These are phyloP conservation scores for Fusarium heterosporum DNA, from an alignment of 2,329 filamentous ascomycete species.

Conservation along the genomic window DNA sequence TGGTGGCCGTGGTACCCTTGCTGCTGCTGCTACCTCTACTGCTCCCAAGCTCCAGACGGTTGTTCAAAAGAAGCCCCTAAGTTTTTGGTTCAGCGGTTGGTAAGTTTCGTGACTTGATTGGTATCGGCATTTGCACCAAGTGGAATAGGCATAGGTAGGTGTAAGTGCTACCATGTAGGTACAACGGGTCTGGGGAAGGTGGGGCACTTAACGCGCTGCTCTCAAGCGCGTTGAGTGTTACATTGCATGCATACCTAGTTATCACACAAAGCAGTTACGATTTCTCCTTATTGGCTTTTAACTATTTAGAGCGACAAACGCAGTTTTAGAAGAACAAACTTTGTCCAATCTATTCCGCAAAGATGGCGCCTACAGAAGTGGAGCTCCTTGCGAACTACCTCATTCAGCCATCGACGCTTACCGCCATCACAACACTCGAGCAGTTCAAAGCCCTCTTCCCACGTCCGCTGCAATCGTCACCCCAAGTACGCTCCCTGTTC, in stretches of 20 bases:
- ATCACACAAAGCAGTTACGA: not conserved
- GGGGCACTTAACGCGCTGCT: slow-evolving; percentile 43
- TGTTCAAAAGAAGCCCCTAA: not conserved
- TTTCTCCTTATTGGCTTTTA: not conserved
- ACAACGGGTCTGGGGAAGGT: not conserved
- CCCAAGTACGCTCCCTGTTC: slow-evolving; percentile 78
- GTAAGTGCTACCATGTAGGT: no score
- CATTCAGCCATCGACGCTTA: slow-evolving; percentile 78
- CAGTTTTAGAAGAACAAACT: no score
- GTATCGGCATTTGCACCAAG: not conserved
- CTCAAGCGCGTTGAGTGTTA: slow-evolving; percentile 33
- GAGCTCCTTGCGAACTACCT: slow-evolving; percentile 83
- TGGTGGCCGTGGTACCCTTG: slow-evolving; percentile 36
- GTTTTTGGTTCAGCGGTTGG: slow-evolving; percentile 10
- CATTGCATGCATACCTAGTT: not conserved
- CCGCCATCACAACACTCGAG: slow-evolving; percentile 77
- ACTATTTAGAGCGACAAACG: not conserved
- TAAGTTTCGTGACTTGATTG: not conserved
- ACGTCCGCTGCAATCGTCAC: slow-evolving; percentile 70
- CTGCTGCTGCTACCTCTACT: not conserved
- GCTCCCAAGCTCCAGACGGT: slow-evolving; percentile 4
- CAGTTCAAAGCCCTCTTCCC: slow-evolving; percentile 85
- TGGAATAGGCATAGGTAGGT: not conserved
- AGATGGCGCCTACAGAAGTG: slow-evolving; percentile 79
- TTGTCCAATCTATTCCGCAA: slow-evolving; percentile 19